These are phyloP conservation scores for Chenopodium formosanum DNA, from an alignment of 148 eudicot genomes.

Conservation along the genomic window DNA sequence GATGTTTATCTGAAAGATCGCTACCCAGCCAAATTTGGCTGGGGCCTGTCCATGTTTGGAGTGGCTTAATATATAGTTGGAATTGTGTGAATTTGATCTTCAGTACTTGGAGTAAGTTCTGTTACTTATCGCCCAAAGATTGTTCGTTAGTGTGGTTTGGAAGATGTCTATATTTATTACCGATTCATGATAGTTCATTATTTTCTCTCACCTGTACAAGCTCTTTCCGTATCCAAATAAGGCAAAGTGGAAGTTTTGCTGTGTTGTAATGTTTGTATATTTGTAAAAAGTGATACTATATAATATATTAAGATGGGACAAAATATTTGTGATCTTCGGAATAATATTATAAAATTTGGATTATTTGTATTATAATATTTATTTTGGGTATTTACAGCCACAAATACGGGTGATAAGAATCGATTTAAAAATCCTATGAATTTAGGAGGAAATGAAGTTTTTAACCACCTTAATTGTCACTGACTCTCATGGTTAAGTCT, in stretches of 20 bases:
- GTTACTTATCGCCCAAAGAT: not conserved
- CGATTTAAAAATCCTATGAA: no score
- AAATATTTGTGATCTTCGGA: no score
- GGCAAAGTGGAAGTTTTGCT: not conserved
- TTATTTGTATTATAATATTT: no score
- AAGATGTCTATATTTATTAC: not conserved
- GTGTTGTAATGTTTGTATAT: not conserved
- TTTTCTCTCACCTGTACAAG: not conserved
- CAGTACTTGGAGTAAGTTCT: no score
- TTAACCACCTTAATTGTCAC: no score
- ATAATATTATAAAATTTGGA: no score
- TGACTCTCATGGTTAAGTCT: no score
- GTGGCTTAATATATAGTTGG: conserved; percentile 61
- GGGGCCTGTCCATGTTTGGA: conserved; percentile 95
- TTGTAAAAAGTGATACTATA: not conserved
- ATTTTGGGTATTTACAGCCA: no score
- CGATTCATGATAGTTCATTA: not conserved
- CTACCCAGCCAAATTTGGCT: conserved; percentile 87
- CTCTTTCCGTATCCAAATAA: not conserved
- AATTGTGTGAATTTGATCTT: not conserved
- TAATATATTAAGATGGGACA: not conserved
- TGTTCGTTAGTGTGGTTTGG: not conserved
- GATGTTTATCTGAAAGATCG: conserved; percentile 87
- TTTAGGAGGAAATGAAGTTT: no score
- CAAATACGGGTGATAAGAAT: no score